Base-by-base conservation (phyloP, 345 rosid genomes). In the Eutrema heterophyllum region DNA sequence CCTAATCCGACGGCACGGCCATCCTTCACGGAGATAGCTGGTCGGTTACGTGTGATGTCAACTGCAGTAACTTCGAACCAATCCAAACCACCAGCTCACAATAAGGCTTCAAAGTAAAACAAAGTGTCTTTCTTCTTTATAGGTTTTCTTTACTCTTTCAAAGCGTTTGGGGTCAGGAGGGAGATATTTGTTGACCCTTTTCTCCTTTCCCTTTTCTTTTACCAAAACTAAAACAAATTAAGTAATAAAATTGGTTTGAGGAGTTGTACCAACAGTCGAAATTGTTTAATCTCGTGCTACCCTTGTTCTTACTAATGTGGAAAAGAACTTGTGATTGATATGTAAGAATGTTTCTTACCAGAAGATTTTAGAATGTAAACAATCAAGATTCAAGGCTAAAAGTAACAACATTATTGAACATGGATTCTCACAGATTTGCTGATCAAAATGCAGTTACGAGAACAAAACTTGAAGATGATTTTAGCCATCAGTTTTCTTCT, bases 21-120 rank as follows among this genome's bases (percentile, higher is more conserved):
- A 29, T 83, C 97, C 4, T 93, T 93, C 71, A 91, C 97, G 1
- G 94, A 90, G 79, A 81, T 93, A 68, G 83, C 89, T 0, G 80
- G 83, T 36, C 80, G 92, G 70, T 60, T 93, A 57, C 91, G 88
- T 15, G 49, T 45, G 3, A 89, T 93, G 93, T 80, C 87, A 38
- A 66, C 83, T n/a, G 89, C 89, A 3, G 91, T 81, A 2, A 86
- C 84, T 0, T 89, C 89, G 15, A 80, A 72, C 83, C 87, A 80
- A 77, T 67, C 80, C 51, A 86, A 83, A 78, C 84, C 79, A 50
- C 88, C 86, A n/a, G 86, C 73, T 59, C 84, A 83, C 70, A 86
- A 49, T 49, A 65, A 88, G 82, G 79, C 84, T 69, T 18, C 70
- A 14, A 76, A 76, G 76, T 76, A 38, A 63, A 70, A 64, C 53